Evolutionary conservation across 2,329 filamentous ascomycete genomes (phyloP).

Genomic region (Hymenoscyphus albidus): DNA sequence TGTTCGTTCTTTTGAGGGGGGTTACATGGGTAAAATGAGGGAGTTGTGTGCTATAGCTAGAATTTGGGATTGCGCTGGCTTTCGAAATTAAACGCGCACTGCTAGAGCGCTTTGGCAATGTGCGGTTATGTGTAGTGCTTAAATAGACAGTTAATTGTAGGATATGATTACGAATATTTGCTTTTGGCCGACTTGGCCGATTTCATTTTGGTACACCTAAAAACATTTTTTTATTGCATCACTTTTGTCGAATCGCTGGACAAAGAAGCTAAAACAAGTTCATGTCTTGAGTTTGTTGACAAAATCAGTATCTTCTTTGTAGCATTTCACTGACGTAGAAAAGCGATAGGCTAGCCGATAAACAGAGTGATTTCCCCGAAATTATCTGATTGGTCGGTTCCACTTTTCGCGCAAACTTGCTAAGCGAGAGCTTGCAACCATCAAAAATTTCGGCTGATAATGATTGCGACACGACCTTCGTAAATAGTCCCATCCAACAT

Average conservation of each 20-base stretch:
- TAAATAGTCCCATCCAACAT: background rate
- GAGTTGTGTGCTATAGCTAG: background rate
- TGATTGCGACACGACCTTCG: background rate
- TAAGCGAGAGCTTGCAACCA: background rate
- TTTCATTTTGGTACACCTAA: too few species aligned
- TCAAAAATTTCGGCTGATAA: background rate
- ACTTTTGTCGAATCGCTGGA: too few species aligned
- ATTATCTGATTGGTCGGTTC: background rate
- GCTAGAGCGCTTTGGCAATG: too few species aligned
- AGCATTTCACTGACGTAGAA: background rate
- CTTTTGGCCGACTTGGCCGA: too few species aligned
- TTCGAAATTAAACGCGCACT: too few species aligned
- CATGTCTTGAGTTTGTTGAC: too few species aligned
- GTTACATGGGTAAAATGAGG: background rate
- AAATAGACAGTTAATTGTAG: too few species aligned
- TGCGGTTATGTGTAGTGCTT: too few species aligned
- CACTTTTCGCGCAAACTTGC: conserved; percentile 3
- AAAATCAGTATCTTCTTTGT: too few species aligned
- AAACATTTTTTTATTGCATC: too few species aligned
- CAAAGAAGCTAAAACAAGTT: too few species aligned
- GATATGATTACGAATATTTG: too few species aligned
- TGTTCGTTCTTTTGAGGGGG: conserved; percentile 57
- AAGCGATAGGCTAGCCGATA: background rate
- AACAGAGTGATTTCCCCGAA: background rate
- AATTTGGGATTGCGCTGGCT: background rate